Percentiles rank a stretch among this genome's conserved stretches.
phyloP scores from a whole-genome alignment of 441 rosid species.

The Omphalea diandra region DNA sequence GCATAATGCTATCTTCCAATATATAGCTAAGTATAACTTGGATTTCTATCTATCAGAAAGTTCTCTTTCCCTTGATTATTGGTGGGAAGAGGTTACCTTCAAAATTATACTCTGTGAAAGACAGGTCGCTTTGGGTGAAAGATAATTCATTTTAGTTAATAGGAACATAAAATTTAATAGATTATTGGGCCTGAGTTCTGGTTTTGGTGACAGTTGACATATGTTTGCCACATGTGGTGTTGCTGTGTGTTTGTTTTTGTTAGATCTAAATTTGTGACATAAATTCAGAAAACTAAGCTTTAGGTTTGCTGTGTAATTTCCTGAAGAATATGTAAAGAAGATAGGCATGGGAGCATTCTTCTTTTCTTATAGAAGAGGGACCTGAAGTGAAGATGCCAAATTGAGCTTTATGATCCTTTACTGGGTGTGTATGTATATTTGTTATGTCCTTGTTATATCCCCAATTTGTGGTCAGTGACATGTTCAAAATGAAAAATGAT shows the following conservation, averaged over 20 bases:
- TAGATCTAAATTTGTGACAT: not conserved
- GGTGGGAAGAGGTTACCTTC: not conserved
- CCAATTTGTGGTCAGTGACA: not conserved
- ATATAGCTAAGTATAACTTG: not conserved
- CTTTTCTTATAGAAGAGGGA: no score
- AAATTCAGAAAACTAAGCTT: not conserved
- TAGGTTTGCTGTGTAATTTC: not conserved
- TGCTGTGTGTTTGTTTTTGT: not conserved
- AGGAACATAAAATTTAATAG: not conserved
- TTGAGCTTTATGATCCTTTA: not conserved
- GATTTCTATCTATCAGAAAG: not conserved
- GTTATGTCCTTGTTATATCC: not conserved
- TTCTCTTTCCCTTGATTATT: constrained; percentile 4
- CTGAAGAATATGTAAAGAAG: not conserved
- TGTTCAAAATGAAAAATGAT: no score
- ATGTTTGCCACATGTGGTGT: not conserved
- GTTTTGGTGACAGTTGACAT: not conserved
- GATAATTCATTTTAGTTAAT: not conserved
- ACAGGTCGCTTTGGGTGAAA: not conserved
- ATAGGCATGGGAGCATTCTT: not conserved
- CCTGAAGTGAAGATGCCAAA: no score
- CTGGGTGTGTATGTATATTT: not conserved
- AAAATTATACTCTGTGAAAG: not conserved
- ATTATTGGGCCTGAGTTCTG: not conserved
- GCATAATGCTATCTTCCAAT: not conserved